Percentiles rank a stretch among this genome's conserved stretches.
phyloP scores from a whole-genome alignment of 257 asterid species.

The Solanum habrochaites region DNA sequence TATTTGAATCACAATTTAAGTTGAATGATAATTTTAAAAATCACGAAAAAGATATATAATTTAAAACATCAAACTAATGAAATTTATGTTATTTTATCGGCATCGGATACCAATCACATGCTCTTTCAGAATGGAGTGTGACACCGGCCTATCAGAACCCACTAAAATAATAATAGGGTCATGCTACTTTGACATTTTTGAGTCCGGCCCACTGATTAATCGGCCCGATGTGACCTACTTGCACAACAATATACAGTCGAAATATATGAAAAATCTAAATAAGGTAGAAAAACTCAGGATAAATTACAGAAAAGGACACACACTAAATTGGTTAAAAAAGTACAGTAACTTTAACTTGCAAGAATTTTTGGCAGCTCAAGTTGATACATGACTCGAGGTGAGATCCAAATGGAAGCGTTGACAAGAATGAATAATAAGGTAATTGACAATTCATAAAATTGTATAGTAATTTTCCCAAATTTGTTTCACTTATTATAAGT shows the following conservation, averaged over 20 bases:
- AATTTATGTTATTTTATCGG: background rate
- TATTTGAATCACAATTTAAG: background rate
- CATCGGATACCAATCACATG: background rate
- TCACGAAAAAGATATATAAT: too few species aligned
- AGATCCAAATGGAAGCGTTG: background rate
- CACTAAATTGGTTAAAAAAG: too few species aligned
- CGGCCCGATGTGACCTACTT: background rate
- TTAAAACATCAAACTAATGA: too few species aligned
- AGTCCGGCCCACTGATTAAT: background rate
- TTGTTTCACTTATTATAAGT: background rate
- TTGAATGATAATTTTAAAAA: too few species aligned
- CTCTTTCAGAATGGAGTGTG: background rate
- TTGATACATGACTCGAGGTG: background rate
- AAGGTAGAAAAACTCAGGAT: background rate
- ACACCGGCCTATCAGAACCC: background rate
- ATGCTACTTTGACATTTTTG: background rate
- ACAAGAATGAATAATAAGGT: background rate
- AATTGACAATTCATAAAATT: background rate
- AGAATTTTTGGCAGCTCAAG: background rate
- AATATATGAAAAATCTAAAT: background rate
- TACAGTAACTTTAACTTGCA: background rate
- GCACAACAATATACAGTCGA: background rate
- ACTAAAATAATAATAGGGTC: background rate
- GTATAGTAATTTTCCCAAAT: background rate
- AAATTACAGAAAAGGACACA: too few species aligned